Conservation (phyloP, 192 early-diverging fungal species). For the Mortierella antarctica region DNA sequence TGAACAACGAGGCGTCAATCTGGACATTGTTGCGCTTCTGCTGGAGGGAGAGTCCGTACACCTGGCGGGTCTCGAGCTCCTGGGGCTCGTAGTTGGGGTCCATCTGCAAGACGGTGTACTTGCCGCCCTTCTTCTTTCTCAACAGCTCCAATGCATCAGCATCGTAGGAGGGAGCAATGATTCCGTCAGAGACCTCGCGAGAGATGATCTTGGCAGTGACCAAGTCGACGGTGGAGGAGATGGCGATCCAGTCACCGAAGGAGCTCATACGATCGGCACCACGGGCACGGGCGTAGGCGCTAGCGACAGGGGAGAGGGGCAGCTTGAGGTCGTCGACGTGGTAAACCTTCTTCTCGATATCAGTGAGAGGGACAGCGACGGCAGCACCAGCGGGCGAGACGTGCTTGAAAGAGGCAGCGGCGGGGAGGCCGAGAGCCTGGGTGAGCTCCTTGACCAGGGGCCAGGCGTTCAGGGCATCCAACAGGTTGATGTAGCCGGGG, state of each 20-base stretch:
- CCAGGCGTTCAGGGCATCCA: conserved; percentile 98
- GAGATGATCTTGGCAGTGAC: conserved; percentile 95
- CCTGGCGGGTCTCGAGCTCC: conserved; percentile 89
- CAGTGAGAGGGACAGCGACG: conserved; percentile 83
- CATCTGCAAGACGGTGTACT: conserved; percentile 96
- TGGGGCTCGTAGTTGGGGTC: conserved; percentile 91
- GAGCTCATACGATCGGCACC: conserved; percentile 99
- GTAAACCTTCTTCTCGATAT: conserved; percentile 89
- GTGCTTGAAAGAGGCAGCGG: conserved; percentile 99
- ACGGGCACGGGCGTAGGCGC: conserved; percentile 96
- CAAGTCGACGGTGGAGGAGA: conserved; percentile 89
- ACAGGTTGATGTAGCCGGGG: conserved; percentile 98
- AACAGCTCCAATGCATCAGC: conserved; percentile 90
- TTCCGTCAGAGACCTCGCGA: conserved; percentile 96
- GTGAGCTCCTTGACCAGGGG: conserved; percentile 97
- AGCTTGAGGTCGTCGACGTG: conserved; percentile 88
- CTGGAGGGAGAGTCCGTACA: conserved; percentile 91
- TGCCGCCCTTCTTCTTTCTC: conserved; percentile 96
- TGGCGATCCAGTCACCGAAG: conserved; percentile 98
- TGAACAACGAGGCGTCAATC: conserved; percentile 83
- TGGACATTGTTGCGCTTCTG: conserved; percentile 92
- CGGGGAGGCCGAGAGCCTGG: conserved; percentile 85
- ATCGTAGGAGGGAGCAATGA: conserved; percentile 93
- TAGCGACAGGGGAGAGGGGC: conserved; percentile 84
- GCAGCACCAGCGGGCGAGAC: conserved; percentile 98